Base-by-base conservation (phyloP, 345 rosid genomes). In the Murraya koenigii region DNA sequence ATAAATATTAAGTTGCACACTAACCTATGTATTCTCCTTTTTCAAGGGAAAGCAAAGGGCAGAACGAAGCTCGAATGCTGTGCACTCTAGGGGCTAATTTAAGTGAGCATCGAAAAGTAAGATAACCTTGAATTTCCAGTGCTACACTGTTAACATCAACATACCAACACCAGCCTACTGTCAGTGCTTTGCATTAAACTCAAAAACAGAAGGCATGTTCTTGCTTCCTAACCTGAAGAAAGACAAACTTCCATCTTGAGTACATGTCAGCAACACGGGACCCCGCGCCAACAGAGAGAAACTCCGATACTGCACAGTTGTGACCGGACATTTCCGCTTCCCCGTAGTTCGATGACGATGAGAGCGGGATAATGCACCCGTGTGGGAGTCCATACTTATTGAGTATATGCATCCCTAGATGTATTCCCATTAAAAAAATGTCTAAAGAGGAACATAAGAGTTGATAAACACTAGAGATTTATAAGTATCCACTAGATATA, bases 11-110 rank as follows among this genome's bases (percentile, higher is more conserved):
- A 41, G 61, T 66, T 26, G 67, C 32, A 71, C 36, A 55, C 86
- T 52, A 23, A 92, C 98, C 99, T 90, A 95, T 93, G 75, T 82
- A 95, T 80, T 95, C 98, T 79, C 99, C 99, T 79, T 95, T 90
- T 78, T 93, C 97, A 35, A 92, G 88, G 69, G 99, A 95, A 78
- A 95, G 90, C 71, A 93, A 78, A 58, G 97, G 99, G 83, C 99
- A 93, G 87, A 95, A 95, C 35, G 98, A 92, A 38, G 93, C 94
- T 74, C 88, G 89, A 59, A 91, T 87, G 73, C 83, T 85, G 80
- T 95, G 95, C 79, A 92, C 80, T 49, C 93, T 85, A 1, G 97
- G 90, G 41, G 87, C 81, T 82, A 93, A 84, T 82, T 93, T 90
- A 77, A 93, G 93, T 7, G 98, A 90, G 87, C 99, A 92, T 22